phyloP scores from a whole-genome alignment of 192 early-diverging fungal genomes.

The Neocallimastix lanati region DNA sequence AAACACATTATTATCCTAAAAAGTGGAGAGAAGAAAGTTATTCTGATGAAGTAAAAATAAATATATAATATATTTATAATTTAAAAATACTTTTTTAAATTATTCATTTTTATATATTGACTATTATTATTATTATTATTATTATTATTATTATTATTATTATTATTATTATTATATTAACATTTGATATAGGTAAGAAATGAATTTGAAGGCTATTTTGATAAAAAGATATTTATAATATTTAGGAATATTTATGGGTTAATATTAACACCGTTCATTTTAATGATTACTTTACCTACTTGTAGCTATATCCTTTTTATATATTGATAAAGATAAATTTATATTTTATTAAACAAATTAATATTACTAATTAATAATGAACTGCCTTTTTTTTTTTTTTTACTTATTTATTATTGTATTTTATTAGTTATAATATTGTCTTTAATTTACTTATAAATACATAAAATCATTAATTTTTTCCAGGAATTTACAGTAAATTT shows the following conservation, averaged over 20 bases:
- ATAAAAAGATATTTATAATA: constrained; percentile 59
- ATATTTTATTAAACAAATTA: too few relatives aligned
- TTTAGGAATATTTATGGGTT: constrained; percentile 65
- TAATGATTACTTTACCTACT: constrained; percentile 23
- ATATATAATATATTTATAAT: too few relatives aligned
- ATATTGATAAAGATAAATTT: too few relatives aligned
- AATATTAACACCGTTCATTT: constrained; percentile 61
- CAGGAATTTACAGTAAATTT: constrained; percentile 85
- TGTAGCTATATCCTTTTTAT: constrained; percentile 23
- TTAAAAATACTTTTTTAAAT: too few relatives aligned
- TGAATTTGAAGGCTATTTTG: constrained; percentile 62
- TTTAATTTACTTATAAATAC: too few relatives aligned
- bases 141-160: too few relatives aligned
- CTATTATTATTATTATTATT: too few relatives aligned
- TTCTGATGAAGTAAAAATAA: constrained; percentile 42
- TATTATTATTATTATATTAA: background rate
- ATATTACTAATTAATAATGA: constrained; percentile 16
- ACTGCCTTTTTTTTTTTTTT: too few relatives aligned
- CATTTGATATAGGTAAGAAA: constrained; percentile 34
- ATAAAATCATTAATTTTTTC: constrained; percentile 80
- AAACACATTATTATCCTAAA: constrained; percentile 77
- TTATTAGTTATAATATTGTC: too few relatives aligned
- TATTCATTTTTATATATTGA: too few relatives aligned
- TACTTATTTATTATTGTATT: too few relatives aligned
- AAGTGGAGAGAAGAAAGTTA: constrained; percentile 71